Evolutionary conservation across 495 filamentous ascomycete species (phyloP), one percentile per base, ranked within the genome.

Genomic region (Trichoderma asperelloides): DNA sequence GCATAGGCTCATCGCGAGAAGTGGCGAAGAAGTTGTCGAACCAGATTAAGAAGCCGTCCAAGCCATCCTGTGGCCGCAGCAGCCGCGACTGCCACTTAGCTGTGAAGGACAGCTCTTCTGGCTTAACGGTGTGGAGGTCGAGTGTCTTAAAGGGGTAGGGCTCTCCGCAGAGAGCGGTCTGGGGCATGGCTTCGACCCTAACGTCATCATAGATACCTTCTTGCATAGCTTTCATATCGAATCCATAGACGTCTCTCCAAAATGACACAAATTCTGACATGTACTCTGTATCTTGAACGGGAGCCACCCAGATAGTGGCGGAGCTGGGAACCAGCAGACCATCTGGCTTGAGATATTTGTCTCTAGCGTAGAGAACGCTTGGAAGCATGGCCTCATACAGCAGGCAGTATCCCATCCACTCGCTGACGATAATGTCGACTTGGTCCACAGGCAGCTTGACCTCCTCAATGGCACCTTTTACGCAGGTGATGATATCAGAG

Each of bases 321-420:
- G 94, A 93, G 75, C 92, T 91, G 23, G 93, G 93, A 72, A 96
- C 94, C 68, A 97, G 93, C 68, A 96, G 83, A 39, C 95, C 95
- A 69, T 86, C 91, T 18, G 89, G 86, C 63, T 78, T 82, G 45
- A 99, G 88, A 80, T 98, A 99, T 68, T 81, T 86, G 83, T 99
- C 94, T 71, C 95, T 87, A 23, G 95, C 95, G 75, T 90, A 96
- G 49, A 99, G 86, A 16, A 99, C 96, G 45, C 91, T 96, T 68
- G 96, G 94, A 68, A 99, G 80, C 95, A 99, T 99, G 80, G 89
- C 91, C 84, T 99, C 95, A 80, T 97, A 99, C 51, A 98, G 86
- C 60, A 99, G 85, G 80, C 95, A 96, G 81, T 99, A 99, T 60
- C 95, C 95, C 95, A 99, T 99, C 95, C 95, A 99, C 80, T 99